These are phyloP conservation scores for Trichoderma orchidacearum DNA, from an alignment of 495 filamentous ascomycete species.

Conservation along the genomic window DNA sequence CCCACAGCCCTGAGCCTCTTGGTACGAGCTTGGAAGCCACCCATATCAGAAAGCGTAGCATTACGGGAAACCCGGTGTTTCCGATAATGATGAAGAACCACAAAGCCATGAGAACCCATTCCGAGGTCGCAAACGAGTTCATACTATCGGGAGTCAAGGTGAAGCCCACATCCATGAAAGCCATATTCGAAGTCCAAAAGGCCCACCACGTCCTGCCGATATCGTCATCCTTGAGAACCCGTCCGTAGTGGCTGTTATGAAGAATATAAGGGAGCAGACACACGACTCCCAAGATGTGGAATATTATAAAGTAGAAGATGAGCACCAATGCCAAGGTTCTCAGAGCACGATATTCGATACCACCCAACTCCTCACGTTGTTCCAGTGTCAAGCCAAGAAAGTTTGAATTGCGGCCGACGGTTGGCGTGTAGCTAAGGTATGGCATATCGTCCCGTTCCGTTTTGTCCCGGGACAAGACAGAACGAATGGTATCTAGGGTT, in stretches of 20 bases:
- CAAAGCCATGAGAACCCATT: constrained; percentile 56
- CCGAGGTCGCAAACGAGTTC: constrained; percentile 59
- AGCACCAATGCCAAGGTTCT: constrained; percentile 68
- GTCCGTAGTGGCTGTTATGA: constrained; percentile 38
- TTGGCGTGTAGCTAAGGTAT: constrained; percentile 80
- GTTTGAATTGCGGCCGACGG: constrained; percentile 72
- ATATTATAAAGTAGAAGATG: constrained; percentile 55
- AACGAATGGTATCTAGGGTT: constrained; percentile 2
- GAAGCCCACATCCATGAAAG: constrained; percentile 77
- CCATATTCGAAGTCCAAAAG: constrained; percentile 63
- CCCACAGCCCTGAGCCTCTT: constrained; percentile 49
- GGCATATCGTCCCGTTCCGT: constrained; percentile 42
- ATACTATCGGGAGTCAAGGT: constrained; percentile 80
- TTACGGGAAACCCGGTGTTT: constrained; percentile 83
- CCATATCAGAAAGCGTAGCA: constrained; percentile 81
- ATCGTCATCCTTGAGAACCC: constrained; percentile 42
- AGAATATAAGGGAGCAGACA: constrained; percentile 66
- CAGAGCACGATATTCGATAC: constrained; percentile 78
- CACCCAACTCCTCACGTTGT: constrained; percentile 76
- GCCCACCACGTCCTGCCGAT: constrained; percentile 70
- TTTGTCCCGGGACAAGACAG: constrained; percentile 19
- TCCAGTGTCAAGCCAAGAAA: constrained; percentile 72
- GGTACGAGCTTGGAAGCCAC: constrained; percentile 40
- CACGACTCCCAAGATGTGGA: constrained; percentile 57
- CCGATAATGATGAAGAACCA: constrained; percentile 74